Evolutionary conservation across 768 basidiomycete species (phyloP), one percentile per base, ranked within the genome.

Genomic region (Rhodocollybia butyracea): DNA sequence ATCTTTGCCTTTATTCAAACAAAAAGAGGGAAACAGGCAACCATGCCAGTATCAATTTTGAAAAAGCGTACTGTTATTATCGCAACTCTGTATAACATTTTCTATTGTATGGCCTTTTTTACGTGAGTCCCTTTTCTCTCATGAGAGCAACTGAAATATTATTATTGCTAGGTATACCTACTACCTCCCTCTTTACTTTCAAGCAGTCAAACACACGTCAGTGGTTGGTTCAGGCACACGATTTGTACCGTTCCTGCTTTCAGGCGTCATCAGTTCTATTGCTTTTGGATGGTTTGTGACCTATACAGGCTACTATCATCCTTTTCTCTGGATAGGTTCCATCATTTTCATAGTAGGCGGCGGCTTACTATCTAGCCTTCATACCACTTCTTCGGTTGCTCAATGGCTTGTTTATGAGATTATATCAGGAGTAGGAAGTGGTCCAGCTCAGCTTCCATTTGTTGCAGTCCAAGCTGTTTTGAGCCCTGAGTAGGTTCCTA

Each of bases 201-300:
- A 62, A 31, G 57, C 57, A 22, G 56, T 58, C 13, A 31, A 43
- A 7, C 22, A 51, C 38, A 24, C 13, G 19, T 45, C 24, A 38
- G 58, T 58, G 21, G 57, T 53, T 12, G 11, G 32, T 8, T 61
- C 60, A n/a, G 60, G 60, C 19, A 50, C 59, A 29, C 50, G 59
- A 46, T 46, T 59, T 26, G 51, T 61, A n/a, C 58, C 60, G 51
- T 59, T 69, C 11, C 58, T 59, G 43, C 34, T 61, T 43, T 45
- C 57, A 13, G 63, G 73, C 29, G 73, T 76, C 0, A 70, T 72
- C 1, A 42, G 65, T 21, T 66, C 73, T 2, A 64, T 80, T 42
- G 21, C 76, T 19, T 61, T 60, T 0, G 77, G 79, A 17, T 24
- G 69, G 19, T 63, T 61, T 0, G 68, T 78, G 19, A 68, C 7